These are phyloP conservation scores for Amanita exitialis DNA, from an alignment of 768 basidiomycete genomes.

Conservation along the genomic window DNA sequence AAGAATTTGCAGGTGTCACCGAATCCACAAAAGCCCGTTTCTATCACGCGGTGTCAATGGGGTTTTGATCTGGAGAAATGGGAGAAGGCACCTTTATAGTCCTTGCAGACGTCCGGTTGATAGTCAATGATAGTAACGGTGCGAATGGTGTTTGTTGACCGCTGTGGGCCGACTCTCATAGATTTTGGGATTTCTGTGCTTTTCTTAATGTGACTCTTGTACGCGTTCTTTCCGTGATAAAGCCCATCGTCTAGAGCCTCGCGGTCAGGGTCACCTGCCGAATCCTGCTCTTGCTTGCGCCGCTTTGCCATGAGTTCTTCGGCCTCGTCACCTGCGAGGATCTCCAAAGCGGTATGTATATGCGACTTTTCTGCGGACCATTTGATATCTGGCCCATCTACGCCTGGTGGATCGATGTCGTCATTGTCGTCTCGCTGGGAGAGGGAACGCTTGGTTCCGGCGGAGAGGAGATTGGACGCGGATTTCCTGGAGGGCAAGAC, in stretches of 20 bases:
- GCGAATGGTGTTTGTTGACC: conserved; percentile 72
- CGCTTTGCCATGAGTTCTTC: conserved; percentile 70
- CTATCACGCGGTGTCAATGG: conserved; percentile 27
- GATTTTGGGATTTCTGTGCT: conserved; percentile 78
- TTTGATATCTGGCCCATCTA: conserved; percentile 61
- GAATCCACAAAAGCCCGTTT: conserved; percentile 98
- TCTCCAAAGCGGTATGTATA: conserved; percentile 59
- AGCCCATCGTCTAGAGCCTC: conserved; percentile 73
- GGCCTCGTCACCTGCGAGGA: conserved; percentile 74
- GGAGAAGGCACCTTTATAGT: conserved; percentile 81
- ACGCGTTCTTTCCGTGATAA: conserved; percentile 79
- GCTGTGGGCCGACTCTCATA: conserved; percentile 78
- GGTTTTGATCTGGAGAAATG: not conserved
- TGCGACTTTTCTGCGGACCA: conserved; percentile 77
- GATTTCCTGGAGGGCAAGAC: conserved; percentile 67
- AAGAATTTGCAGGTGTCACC: conserved; percentile 99
- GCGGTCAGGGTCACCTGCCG: conserved; percentile 35
- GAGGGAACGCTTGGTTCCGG: conserved; percentile 38
- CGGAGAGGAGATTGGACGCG: conserved; percentile 56
- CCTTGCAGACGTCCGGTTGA: conserved; percentile 98
- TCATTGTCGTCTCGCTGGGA: conserved; percentile 56
- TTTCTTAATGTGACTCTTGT: conserved; percentile 74
- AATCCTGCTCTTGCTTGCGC: conserved; percentile 42
- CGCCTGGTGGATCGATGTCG: conserved; percentile 38
- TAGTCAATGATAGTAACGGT: conserved; percentile 96